A percentile compares a stretch with the other conserved stretches of the same genome.
These are phyloP conservation scores for Fomitopsis serialis DNA, from an alignment of 768 basidiomycete genomes.

Conservation along the genomic window DNA sequence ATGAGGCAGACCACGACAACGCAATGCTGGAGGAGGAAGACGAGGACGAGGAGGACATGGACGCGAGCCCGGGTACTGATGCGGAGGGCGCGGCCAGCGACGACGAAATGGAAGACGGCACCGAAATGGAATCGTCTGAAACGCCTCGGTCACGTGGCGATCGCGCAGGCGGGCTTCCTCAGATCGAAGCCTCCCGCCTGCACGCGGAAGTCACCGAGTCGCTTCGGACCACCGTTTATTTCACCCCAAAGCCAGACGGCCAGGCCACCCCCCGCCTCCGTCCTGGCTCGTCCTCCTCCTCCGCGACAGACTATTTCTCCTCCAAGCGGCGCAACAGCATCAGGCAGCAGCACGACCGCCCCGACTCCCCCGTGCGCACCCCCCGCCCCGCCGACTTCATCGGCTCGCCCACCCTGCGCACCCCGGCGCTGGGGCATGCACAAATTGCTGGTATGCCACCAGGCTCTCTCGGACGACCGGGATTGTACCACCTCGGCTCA, in stretches of 20 bases:
- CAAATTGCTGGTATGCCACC: constrained; percentile 22
- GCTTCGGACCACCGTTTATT: constrained; percentile 11
- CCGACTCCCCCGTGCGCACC: constrained; percentile 15
- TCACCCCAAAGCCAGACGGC: constrained; percentile 13
- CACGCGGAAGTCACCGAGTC: background rate
- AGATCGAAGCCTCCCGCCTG: constrained; percentile 15
- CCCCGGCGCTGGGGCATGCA: background rate
- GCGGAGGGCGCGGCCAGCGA: constrained; percentile 28
- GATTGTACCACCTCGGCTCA: constrained; percentile 55
- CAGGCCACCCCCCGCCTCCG: constrained; percentile 12
- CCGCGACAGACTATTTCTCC: constrained; percentile 24
- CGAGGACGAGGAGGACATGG: constrained; percentile 23
- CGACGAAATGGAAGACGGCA: constrained; percentile 30
- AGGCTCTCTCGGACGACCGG: constrained; percentile 26
- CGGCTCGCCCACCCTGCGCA: background rate
- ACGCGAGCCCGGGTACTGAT: constrained; percentile 25
- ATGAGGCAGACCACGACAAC: constrained; percentile 19
- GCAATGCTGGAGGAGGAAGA: constrained; percentile 27
- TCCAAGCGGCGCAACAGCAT: constrained; percentile 12
- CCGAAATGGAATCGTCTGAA: constrained; percentile 8
- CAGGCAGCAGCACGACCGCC: constrained; percentile 3
- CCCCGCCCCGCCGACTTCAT: constrained; percentile 20
- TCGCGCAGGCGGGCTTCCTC: constrained; percentile 10
- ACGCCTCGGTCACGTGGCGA: constrained; percentile 6
- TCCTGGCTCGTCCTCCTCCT: constrained; percentile 1